These are phyloP conservation scores for Coemansia brasiliensis DNA, from an alignment of 192 early-diverging fungal genomes.

Conservation along the genomic window DNA sequence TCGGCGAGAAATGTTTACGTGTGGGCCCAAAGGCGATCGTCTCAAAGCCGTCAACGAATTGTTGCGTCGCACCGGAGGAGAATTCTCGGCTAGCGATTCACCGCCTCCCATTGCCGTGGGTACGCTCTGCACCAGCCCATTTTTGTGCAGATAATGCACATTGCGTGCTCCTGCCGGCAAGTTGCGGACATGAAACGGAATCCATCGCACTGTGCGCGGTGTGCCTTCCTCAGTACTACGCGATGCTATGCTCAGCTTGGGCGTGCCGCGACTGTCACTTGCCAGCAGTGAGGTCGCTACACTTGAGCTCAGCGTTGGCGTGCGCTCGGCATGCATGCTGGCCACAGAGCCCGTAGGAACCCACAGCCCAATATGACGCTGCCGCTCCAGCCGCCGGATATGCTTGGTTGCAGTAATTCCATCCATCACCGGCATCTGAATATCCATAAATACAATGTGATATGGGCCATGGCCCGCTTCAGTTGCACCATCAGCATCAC, in stretches of 20 bases:
- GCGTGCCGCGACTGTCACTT: not conserved
- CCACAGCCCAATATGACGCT: slow-evolving; percentile 52
- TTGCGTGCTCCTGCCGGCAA: slow-evolving; percentile 7
- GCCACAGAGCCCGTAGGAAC: slow-evolving; percentile 59
- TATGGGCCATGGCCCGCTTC: slow-evolving; percentile 46
- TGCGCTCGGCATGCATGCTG: slow-evolving; percentile 77
- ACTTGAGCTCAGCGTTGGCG: slow-evolving; percentile 28
- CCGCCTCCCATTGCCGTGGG: not conserved
- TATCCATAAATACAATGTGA: slow-evolving; percentile 81
- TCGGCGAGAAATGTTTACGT: slow-evolving; percentile 5
- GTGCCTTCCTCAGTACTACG: not conserved
- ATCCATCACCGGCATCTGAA: slow-evolving; percentile 88
- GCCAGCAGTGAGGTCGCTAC: not conserved
- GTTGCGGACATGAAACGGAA: slow-evolving; percentile 12
- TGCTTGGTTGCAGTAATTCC: slow-evolving; percentile 82
- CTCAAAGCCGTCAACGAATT: slow-evolving; percentile 8
- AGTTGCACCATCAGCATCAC: not conserved
- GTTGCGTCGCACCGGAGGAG: slow-evolving; percentile 7
- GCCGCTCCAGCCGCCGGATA: slow-evolving; percentile 68
- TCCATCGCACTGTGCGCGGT: slow-evolving; percentile 14
- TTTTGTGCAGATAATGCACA: slow-evolving; percentile 8
- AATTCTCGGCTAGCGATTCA: not conserved
- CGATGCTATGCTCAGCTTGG: not conserved
- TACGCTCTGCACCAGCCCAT: slow-evolving; percentile 12
- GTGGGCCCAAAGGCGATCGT: not conserved